Conservation (phyloP, 768 basidiomycete genomes). For the Macrolepiota fuliginosa region DNA sequence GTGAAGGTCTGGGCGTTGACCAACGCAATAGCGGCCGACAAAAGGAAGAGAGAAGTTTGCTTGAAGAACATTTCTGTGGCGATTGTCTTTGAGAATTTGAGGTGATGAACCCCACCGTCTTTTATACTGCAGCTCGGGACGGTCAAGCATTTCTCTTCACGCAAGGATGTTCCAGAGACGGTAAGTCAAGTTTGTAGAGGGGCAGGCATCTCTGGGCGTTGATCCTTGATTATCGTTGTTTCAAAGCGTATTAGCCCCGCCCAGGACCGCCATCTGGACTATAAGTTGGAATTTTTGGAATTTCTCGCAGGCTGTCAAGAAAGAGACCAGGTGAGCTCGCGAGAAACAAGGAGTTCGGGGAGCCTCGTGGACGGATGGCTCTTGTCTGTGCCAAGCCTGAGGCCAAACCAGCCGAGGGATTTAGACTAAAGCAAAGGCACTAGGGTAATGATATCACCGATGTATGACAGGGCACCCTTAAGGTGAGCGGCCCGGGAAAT, state of each 20-base stretch:
- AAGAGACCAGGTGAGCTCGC: too few species aligned
- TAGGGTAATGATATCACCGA: too few species aligned
- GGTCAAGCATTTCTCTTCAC: neutral
- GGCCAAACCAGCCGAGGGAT: too few species aligned
- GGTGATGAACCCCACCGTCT: neutral
- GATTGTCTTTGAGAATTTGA: neutral
- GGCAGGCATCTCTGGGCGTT: neutral
- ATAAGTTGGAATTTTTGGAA: too few species aligned
- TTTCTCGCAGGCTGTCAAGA: too few species aligned
- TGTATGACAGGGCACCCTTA: too few species aligned
- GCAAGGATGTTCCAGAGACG: neutral
- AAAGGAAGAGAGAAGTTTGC: neutral
- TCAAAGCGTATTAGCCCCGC: neutral
- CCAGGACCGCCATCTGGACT: neutral
- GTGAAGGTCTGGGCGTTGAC: neutral
- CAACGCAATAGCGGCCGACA: neutral
- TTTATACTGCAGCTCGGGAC: neutral
- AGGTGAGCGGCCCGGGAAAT: too few species aligned
- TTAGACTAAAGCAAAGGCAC: too few species aligned
- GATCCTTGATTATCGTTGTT: neutral
- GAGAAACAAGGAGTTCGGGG: too few species aligned
- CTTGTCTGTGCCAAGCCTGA: too few species aligned
- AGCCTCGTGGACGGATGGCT: too few species aligned
- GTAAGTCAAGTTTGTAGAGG: neutral
- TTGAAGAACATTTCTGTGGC: neutral